Evolutionary conservation across 768 basidiomycete genomes (phyloP).

Genomic region (Tulasnella sp.): DNA sequence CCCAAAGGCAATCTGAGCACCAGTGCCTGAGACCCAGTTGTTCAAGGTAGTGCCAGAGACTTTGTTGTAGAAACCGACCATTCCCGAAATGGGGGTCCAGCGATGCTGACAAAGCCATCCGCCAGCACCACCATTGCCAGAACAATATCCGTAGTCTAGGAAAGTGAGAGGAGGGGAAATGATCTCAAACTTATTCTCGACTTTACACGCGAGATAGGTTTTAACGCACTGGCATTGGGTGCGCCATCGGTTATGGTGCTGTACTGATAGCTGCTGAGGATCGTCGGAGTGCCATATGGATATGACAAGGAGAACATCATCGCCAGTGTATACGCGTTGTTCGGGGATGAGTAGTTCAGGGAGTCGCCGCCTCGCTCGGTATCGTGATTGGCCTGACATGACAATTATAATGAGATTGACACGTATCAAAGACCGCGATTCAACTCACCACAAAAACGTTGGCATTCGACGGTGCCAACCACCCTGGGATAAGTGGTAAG

Average conservation of each 20-base stretch:
- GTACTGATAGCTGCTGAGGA: constrained; percentile 48
- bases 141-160: constrained; percentile 12
- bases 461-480: constrained; percentile 42
- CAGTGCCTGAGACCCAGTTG: constrained; percentile 7
- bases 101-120: constrained; percentile 19
- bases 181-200: background rate
- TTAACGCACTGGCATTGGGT: constrained; percentile 42
- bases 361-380: constrained; percentile 51
- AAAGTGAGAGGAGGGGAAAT: too few relatives aligned
- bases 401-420: background rate
- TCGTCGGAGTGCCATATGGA: constrained; percentile 53
- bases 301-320: constrained; percentile 50
- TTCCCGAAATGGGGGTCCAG: constrained; percentile 13
- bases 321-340: constrained; percentile 53
- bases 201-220: background rate
- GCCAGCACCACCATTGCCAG: constrained; percentile 10
- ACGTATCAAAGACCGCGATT: too few relatives aligned
- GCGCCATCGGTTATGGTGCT: constrained; percentile 40
- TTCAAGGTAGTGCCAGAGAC: constrained; percentile 8
- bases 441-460: constrained; percentile 47
- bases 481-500: constrained; percentile 32
- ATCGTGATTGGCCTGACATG: constrained; percentile 44
- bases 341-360: constrained; percentile 48
- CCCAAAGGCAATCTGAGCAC: constrained; percentile 16
- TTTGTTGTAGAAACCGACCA: constrained; percentile 17